These are phyloP conservation scores for Colletotrichum graminicola DNA, from an alignment of 2,329 filamentous ascomycete genomes.

Conservation along the genomic window DNA sequence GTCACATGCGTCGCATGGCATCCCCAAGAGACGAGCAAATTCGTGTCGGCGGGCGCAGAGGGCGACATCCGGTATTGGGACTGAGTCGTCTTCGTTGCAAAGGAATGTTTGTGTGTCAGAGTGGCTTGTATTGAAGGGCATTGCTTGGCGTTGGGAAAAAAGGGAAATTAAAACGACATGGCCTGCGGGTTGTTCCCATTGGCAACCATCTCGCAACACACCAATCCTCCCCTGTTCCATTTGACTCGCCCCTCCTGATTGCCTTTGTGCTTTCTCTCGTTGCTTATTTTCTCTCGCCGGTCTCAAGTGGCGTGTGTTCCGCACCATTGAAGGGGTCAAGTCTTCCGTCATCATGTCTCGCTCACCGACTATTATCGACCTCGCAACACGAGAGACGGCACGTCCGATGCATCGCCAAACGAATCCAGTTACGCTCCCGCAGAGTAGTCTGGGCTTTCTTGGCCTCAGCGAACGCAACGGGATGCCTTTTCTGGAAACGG, in stretches of 20 bases:
- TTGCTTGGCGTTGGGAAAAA: slow-evolving; percentile 40
- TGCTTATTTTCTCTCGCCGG: background rate
- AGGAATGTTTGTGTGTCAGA: background rate
- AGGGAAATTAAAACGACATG: slow-evolving; percentile 21
- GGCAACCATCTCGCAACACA: background rate
- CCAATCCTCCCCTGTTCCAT: background rate
- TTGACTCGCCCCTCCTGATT: too few relatives aligned
- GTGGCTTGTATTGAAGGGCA: slow-evolving; percentile 33
- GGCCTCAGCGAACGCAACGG: background rate
- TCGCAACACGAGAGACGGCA: background rate
- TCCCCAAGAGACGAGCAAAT: slow-evolving; percentile 96
- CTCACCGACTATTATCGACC: background rate
- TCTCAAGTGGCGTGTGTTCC: background rate
- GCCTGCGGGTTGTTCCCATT: background rate
- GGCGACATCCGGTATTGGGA: slow-evolving; percentile 95
- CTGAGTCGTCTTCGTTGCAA: slow-evolving; percentile 59
- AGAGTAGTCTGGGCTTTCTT: background rate
- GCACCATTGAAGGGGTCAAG: background rate
- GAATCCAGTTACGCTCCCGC: background rate
- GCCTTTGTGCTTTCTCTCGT: background rate
- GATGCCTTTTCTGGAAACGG: background rate
- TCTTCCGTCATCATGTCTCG: background rate
- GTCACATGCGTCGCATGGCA: slow-evolving; percentile 95
- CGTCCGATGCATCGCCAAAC: background rate
- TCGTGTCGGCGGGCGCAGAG: slow-evolving; percentile 90